Percentiles rank a stretch among this genome's conserved stretches.
These are phyloP conservation scores for Candida jianshihensis DNA, from an alignment of 805 yeast genomes.

Conservation along the genomic window DNA sequence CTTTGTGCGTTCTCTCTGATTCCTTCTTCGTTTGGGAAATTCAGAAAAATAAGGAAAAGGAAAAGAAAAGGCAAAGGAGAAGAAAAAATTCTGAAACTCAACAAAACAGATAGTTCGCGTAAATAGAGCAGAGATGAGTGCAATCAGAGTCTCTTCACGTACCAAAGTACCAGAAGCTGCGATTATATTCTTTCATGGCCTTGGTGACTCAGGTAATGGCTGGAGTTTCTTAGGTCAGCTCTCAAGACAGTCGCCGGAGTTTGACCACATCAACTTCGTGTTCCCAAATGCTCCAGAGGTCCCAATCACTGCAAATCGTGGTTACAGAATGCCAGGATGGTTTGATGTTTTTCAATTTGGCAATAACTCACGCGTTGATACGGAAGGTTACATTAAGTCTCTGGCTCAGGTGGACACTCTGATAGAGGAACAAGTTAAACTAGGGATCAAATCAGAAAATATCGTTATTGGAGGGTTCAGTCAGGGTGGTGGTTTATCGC, in stretches of 20 bases:
- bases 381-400: conserved; percentile 41
- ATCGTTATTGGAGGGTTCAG: conserved; percentile 89
- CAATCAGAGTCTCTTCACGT: conserved; percentile 21
- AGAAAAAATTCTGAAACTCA: no score
- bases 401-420: conserved; percentile 35
- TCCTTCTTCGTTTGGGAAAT: no score
- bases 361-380: conserved; percentile 28
- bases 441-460: conserved; percentile 47
- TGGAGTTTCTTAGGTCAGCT: conserved; percentile 73
- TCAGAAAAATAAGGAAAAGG: no score
- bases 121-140: conserved; percentile 4
- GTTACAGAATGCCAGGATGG: conserved; percentile 71
- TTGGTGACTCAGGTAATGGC: conserved; percentile 82
- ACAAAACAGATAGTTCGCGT: no score
- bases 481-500: conserved; percentile 77
- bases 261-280: conserved; percentile 52
- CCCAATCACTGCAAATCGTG: conserved; percentile 60
- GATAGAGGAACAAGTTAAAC: conserved; percentile 43
- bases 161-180: conserved; percentile 40
- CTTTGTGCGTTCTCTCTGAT: no score
- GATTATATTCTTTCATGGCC: conserved; percentile 72
- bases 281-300: conserved; percentile 79
- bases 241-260: conserved; percentile 35
- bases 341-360: conserved; percentile 56
- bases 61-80: no score